These are phyloP conservation scores for Alternaria triticina DNA, from an alignment of 2,329 filamentous ascomycete species.

Conservation along the genomic window DNA sequence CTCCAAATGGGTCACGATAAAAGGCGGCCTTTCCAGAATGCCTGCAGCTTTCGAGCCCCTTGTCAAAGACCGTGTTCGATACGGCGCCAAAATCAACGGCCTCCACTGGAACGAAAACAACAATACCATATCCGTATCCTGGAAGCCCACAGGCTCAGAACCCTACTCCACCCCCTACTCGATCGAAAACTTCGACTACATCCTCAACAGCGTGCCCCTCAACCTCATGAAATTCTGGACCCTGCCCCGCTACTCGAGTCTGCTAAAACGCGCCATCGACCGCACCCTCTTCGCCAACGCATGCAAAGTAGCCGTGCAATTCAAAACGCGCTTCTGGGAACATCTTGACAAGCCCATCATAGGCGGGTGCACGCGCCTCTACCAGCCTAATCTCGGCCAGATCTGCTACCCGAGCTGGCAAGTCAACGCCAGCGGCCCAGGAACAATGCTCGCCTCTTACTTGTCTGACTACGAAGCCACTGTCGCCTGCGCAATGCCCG, in stretches of 20 bases:
- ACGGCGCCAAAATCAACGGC: slow-evolving; percentile 62
- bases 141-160: slow-evolving; percentile 9
- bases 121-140: slow-evolving; percentile 62
- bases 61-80: slow-evolving; percentile 60
- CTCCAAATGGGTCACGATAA: slow-evolving; percentile 65
- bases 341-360: slow-evolving; percentile 60
- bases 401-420: slow-evolving; percentile 72
- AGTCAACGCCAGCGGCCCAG: slow-evolving; percentile 63
- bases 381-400: slow-evolving; percentile 64
- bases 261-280: slow-evolving; percentile 54
- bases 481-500: not conserved
- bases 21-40: slow-evolving; percentile 62
- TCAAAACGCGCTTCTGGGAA: slow-evolving; percentile 65
- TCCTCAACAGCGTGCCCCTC: slow-evolving; percentile 67
- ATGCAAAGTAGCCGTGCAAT: slow-evolving; percentile 68
- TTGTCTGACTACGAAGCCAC: not conserved
- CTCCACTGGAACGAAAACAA: slow-evolving; percentile 57
- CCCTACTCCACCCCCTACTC: slow-evolving; percentile 45
- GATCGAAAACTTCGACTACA: slow-evolving; percentile 64
- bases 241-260: slow-evolving; percentile 57
- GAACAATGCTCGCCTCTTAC: slow-evolving; percentile 57
- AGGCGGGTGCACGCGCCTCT: slow-evolving; percentile 65
- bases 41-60: slow-evolving; percentile 66
- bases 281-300: slow-evolving; percentile 53
- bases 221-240: slow-evolving; percentile 65